Evolutionary conservation across 108 stramenopile species (phyloP).

Genomic region (Aurantiochytrium sp.): DNA sequence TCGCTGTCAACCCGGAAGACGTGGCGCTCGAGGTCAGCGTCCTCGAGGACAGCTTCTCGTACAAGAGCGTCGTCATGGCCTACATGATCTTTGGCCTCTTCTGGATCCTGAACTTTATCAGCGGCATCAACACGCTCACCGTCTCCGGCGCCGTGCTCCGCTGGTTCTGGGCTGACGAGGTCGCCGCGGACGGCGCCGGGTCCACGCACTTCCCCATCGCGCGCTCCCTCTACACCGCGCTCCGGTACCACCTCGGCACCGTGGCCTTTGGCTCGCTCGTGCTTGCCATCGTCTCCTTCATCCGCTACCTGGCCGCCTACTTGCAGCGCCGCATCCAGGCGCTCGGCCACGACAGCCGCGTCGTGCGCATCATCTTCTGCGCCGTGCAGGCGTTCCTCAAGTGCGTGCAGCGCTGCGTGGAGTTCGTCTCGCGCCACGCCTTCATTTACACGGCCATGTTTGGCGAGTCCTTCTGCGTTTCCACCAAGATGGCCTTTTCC

Average conservation of each 20-base stretch:
- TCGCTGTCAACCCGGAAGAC: neutral
- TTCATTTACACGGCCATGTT: slow-evolving; percentile 4
- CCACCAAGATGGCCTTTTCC: neutral
- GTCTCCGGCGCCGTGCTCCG: neutral
- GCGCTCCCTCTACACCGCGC: neutral
- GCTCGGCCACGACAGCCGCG: neutral
- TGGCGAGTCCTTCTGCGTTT: neutral
- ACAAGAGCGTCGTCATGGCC: neutral
- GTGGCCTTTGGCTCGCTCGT: slow-evolving; percentile 8
- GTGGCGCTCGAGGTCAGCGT: neutral
- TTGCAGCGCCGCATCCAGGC: neutral
- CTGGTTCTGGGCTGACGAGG: slow-evolving; percentile 21
- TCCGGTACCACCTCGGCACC: slow-evolving; percentile 9
- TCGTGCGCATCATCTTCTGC: slow-evolving; percentile 17
- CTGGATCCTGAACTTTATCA: slow-evolving; percentile 24
- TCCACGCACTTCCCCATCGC: neutral
- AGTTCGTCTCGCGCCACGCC: neutral
- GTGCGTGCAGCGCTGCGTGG: neutral
- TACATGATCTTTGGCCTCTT: slow-evolving; percentile 29
- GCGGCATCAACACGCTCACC: neutral
- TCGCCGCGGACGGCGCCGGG: neutral
- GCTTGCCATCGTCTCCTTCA: neutral
- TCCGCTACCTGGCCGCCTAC: slow-evolving; percentile 10
- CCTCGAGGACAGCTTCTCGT: neutral
- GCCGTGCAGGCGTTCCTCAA: neutral